Percentiles rank a stretch among this genome's conserved stretches.
phyloP scores from a whole-genome alignment of 1,284 basidiomycete species.

The Irpex sp. region DNA sequence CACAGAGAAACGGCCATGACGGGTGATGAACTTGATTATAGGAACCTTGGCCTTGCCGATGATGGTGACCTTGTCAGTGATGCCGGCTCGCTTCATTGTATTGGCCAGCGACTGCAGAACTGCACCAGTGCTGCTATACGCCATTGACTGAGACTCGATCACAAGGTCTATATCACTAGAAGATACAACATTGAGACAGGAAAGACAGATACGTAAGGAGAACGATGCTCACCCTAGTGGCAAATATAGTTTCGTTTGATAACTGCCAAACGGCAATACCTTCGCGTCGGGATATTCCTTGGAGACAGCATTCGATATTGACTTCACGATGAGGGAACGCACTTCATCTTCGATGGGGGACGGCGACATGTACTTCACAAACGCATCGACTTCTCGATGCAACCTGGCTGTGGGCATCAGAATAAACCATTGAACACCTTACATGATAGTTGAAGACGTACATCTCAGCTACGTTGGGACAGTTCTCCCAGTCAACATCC shows the following conservation, averaged over 20 bases:
- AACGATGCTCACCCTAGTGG: slow-evolving; percentile 76
- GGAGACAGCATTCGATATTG: slow-evolving; percentile 69
- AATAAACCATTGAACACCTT: neutral
- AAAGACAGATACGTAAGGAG: neutral
- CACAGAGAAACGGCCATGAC: slow-evolving; percentile 75
- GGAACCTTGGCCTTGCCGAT: slow-evolving; percentile 91
- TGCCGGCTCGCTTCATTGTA: slow-evolving; percentile 55
- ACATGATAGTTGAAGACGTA: slow-evolving; percentile 30
- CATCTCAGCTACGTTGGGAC: slow-evolving; percentile 80
- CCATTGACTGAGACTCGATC: slow-evolving; percentile 64
- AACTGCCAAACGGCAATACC: slow-evolving; percentile 90
- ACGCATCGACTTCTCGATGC: slow-evolving; percentile 83
- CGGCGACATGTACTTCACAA: slow-evolving; percentile 86
- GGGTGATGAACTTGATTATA: slow-evolving; percentile 90
- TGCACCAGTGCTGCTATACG: slow-evolving; percentile 51
- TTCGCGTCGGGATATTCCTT: slow-evolving; percentile 75
- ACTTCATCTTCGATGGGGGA: slow-evolving; percentile 83
- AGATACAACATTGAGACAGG: neutral
- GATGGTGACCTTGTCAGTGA: slow-evolving; percentile 74
- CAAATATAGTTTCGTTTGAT: slow-evolving; percentile 92
- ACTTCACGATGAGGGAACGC: slow-evolving; percentile 71
- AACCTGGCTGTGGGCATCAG: slow-evolving; percentile 45
- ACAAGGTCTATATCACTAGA: slow-evolving; percentile 76
- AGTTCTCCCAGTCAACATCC: slow-evolving; percentile 76
- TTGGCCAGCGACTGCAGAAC: slow-evolving; percentile 66